Conservation (phyloP, 2,329 filamentous ascomycete species). For the Fusarium xyrophilum region DNA sequence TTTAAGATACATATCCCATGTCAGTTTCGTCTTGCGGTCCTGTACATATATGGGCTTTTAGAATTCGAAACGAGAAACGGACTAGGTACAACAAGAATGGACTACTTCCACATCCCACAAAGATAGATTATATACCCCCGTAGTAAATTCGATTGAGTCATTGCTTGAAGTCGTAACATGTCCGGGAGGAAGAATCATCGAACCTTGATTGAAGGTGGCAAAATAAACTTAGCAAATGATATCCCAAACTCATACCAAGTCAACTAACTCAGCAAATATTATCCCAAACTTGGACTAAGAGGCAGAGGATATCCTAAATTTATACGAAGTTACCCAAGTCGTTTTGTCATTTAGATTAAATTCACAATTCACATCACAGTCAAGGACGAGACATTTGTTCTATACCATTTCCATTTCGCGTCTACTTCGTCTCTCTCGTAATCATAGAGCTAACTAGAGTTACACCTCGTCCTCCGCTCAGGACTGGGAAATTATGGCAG, state of each 20-base stretch:
- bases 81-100: neutral
- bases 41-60: neutral
- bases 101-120: neutral
- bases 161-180: neutral
- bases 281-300: too few species aligned
- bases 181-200: neutral
- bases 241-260: neutral
- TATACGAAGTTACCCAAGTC: neutral
- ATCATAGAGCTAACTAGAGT: slow-evolving; percentile 52
- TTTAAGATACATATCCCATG: too few species aligned
- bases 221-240: neutral
- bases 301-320: neutral
- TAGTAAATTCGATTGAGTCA: slow-evolving; percentile 1
- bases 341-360: neutral
- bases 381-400: slow-evolving; percentile 21
- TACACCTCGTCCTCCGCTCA: slow-evolving; percentile 46
- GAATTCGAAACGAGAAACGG: neutral
- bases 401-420: slow-evolving; percentile 46
- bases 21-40: neutral
- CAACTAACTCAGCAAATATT: neutral
- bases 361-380: neutral
- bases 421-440: slow-evolving; percentile 52
- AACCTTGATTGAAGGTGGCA: neutral
- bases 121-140: slow-evolving; percentile 30
- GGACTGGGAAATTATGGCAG: slow-evolving; percentile 46